A percentile compares a stretch with the other conserved stretches of the same genome.
Conservation (phyloP, 345 rosid species). For the Gossypium mustelinum region DNA sequence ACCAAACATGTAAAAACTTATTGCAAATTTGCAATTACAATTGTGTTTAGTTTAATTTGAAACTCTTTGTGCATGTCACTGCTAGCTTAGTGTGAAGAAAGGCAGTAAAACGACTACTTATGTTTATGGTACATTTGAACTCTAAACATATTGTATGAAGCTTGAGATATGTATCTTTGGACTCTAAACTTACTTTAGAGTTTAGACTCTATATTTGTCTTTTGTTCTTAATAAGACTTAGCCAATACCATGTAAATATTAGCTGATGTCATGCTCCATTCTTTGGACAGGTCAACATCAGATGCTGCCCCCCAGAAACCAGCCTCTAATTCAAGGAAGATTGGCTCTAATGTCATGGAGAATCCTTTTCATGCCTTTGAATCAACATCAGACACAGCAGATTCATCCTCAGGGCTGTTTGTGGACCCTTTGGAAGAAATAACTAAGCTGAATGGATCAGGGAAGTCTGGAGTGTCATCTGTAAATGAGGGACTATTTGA, state of each 20-base stretch:
- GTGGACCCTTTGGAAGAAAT: slow-evolving; percentile 47
- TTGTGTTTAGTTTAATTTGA: background rate
- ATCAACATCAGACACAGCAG: slow-evolving; percentile 35
- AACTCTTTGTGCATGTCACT: background rate
- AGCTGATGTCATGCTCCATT: slow-evolving; percentile 6
- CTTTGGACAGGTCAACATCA: slow-evolving; percentile 45
- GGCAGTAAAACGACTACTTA: background rate
- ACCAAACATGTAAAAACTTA: background rate
- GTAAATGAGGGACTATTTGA: slow-evolving; percentile 42
- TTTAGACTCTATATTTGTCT: background rate
- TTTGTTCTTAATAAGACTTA: background rate
- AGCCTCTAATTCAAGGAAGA: slow-evolving; percentile 33
- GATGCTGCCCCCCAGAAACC: slow-evolving; percentile 39
- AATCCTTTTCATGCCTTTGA: slow-evolving; percentile 58
- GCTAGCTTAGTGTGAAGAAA: background rate
- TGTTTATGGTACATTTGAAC: slow-evolving; percentile 2
- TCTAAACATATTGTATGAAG: background rate
- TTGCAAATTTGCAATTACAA: background rate
- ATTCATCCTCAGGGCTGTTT: slow-evolving; percentile 35
- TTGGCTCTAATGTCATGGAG: slow-evolving; percentile 37
- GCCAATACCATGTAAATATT: background rate
- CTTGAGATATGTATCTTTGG: background rate
- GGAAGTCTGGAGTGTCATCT: slow-evolving; percentile 39
- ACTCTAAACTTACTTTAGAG: background rate
- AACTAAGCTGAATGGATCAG: slow-evolving; percentile 33